A percentile compares a stretch with the other conserved stretches of the same genome.
Evolutionary conservation across 2,329 filamentous ascomycete genomes (phyloP).

Genomic region (Fusarium chaquense): DNA sequence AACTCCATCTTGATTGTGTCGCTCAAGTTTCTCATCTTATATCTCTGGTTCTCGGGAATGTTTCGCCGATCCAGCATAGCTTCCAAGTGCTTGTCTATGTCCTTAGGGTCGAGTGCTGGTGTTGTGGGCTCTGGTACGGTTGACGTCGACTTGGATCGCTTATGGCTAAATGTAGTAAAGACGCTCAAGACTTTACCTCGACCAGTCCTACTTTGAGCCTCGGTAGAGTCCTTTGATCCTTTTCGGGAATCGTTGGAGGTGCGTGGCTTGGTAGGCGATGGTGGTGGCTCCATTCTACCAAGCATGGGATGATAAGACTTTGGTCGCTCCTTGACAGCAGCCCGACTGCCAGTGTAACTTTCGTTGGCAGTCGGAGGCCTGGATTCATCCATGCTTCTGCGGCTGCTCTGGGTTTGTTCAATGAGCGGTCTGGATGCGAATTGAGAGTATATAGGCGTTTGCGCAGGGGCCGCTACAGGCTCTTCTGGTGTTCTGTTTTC

Average conservation of each 20-base stretch:
- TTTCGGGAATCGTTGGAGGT: constrained; percentile 43
- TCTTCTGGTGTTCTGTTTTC: constrained; percentile 78
- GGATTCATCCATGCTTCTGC: constrained; percentile 45
- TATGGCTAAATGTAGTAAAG: constrained; percentile 55
- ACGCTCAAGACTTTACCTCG: constrained; percentile 56
- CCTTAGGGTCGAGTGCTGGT: constrained; percentile 61
- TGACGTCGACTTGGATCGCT: constrained; percentile 53
- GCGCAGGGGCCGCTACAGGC: constrained; percentile 40
- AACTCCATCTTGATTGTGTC: constrained; percentile 95
- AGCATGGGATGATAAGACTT: constrained; percentile 61
- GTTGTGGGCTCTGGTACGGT: constrained; percentile 59
- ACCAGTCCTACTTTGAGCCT: constrained; percentile 54
- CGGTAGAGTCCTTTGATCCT: constrained; percentile 47
- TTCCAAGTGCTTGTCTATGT: constrained; percentile 69
- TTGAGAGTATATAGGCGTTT: constrained; percentile 84
- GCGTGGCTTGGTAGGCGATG: constrained; percentile 42
- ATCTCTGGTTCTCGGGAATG: constrained; percentile 91
- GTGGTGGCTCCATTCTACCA: constrained; percentile 39
- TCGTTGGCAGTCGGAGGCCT: constrained; percentile 39
- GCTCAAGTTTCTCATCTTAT: constrained; percentile 92
- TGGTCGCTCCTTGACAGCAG: constrained; percentile 59
- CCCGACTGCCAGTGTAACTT: constrained; percentile 36
- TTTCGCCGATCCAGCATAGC: constrained; percentile 85
- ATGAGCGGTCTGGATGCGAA: constrained; percentile 60
- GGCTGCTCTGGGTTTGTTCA: constrained; percentile 37